Evolutionary conservation across 2,329 filamentous ascomycete genomes (phyloP), one percentile per base, ranked within the genome.

Genomic region (Penicillium sp.): DNA sequence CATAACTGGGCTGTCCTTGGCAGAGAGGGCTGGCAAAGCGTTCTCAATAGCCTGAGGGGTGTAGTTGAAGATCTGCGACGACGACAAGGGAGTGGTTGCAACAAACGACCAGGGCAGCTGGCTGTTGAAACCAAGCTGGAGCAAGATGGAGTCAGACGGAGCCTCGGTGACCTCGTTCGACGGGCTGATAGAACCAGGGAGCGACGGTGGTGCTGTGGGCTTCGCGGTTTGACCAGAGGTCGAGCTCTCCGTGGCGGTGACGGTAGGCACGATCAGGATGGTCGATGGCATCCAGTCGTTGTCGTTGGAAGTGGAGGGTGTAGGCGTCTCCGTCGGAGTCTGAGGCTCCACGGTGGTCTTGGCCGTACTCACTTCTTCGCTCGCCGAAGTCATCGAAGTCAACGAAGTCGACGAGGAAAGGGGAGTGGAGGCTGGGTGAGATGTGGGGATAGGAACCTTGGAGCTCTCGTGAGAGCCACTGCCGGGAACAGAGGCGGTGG

Each of bases 61-160:
- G 63, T 85, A 89, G 52, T 84, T 77, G 78, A 97, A 96, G 68
- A 99, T 90, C 75, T 97, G 93, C 39, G 85, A 85, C 5, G 91
- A 89, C 19, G 92, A 89, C 62, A 87, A 81, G 15, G 85, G 81
- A 60, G 88, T 86, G 23, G 79, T 79, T 11, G 88, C 87, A 29
- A 97, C 89, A 70, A 95, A 96, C 9, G 83, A 78, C 74, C 94
- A 99, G 77, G 95, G 93, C 65, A 96, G 82, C 1, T 84, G 83
- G 69, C 86, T 88, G 51, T 85, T 79, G 82, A 97, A 97, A 34
- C 90, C 94, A 61, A 97, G 82, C 71, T 96, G 91, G 65, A 96
- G 87, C 65, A 90, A 76, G 4, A 84, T 86, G 0, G 84, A 86
- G 64, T 90, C 89, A 4, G 80, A 75, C 0, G 90, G 89, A 19